Percentiles rank a stretch among this genome's conserved stretches.
Conservation (phyloP, 2,329 filamentous ascomycete genomes). For the Monosporascus sp. region DNA sequence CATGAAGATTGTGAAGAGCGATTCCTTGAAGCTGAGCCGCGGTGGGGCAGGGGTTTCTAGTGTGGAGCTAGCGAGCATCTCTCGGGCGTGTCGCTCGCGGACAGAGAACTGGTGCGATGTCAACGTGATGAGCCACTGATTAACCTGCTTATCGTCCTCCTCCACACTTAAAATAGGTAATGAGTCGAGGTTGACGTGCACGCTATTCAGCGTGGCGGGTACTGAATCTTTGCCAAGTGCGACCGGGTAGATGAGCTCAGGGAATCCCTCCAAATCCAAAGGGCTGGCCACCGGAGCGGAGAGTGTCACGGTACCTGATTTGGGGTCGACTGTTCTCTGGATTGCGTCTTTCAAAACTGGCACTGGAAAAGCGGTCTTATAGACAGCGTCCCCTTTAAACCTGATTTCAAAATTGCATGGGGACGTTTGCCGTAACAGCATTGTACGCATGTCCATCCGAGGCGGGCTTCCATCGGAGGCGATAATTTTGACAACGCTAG, state of each 20-base stretch:
- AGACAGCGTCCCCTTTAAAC: slow-evolving; percentile 28
- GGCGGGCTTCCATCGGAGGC: slow-evolving; percentile 30
- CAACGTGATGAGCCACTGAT: slow-evolving; percentile 35
- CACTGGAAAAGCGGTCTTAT: slow-evolving; percentile 33
- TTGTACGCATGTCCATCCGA: slow-evolving; percentile 32
- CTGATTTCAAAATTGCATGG: slow-evolving; percentile 38
- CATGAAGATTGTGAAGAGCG: slow-evolving; percentile 43
- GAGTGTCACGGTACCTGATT: slow-evolving; percentile 40
- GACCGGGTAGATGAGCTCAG: slow-evolving; percentile 34
- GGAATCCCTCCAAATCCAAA: slow-evolving; percentile 11
- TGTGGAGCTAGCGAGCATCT: slow-evolving; percentile 11
- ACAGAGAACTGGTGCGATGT: slow-evolving; percentile 36
- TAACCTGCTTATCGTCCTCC: slow-evolving; percentile 23
- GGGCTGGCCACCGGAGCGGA: slow-evolving; percentile 31
- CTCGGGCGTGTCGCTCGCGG: slow-evolving; percentile 35
- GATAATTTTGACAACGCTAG: slow-evolving; percentile 33
- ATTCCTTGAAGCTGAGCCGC: slow-evolving; percentile 44
- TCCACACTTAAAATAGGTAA: slow-evolving; percentile 38
- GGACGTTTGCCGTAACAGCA: slow-evolving; percentile 32
- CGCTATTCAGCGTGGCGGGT: slow-evolving; percentile 34
- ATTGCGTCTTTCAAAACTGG: slow-evolving; percentile 32
- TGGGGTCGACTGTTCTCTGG: slow-evolving; percentile 38
- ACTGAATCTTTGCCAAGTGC: slow-evolving; percentile 19
- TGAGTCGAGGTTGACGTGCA: slow-evolving; percentile 39
- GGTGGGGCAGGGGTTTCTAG: slow-evolving; percentile 23